Conservation (phyloP, 352 stramenopile species). For the Phytophthora litchii region DNA sequence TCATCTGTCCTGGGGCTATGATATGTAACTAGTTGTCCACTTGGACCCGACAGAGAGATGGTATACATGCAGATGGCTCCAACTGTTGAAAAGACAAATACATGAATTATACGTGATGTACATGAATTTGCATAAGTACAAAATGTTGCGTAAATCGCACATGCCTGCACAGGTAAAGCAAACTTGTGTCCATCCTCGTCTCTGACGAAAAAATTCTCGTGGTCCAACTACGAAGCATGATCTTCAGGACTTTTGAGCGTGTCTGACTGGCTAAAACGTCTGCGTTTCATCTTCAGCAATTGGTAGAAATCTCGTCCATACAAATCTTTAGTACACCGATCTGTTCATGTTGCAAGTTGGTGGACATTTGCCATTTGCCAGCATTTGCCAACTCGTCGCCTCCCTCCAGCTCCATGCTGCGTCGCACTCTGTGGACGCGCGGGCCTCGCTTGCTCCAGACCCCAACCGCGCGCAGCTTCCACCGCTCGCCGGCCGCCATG, state of each 20-base stretch:
- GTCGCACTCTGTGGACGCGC: constrained; percentile 43
- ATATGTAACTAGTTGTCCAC: no score
- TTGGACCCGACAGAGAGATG: no score
- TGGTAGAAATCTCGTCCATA: constrained; percentile 13
- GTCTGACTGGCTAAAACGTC: constrained; percentile 6
- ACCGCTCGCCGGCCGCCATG: constrained; percentile 56
- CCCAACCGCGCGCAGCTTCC: constrained; percentile 36
- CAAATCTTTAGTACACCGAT: constrained; percentile 12
- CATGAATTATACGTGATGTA: no score
- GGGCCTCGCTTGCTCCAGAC: constrained; percentile 42
- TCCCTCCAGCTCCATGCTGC: constrained; percentile 50
- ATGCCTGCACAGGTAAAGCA: no score
- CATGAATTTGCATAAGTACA: no score
- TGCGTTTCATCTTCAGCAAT: not conserved
- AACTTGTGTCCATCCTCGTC: constrained; percentile 20
- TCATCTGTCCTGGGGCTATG: no score
- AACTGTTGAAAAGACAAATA: no score
- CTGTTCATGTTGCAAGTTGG: not conserved
- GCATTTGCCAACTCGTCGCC: constrained; percentile 17
- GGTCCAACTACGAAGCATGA: constrained; percentile 12
- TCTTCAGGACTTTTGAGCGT: not conserved
- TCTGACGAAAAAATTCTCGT: constrained; percentile 20
- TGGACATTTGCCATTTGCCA: constrained; percentile 2
- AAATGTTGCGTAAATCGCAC: no score
- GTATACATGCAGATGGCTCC: no score